These are phyloP conservation scores for Tausonia pullulans DNA, from an alignment of 1,284 basidiomycete species.

Conservation along the genomic window DNA sequence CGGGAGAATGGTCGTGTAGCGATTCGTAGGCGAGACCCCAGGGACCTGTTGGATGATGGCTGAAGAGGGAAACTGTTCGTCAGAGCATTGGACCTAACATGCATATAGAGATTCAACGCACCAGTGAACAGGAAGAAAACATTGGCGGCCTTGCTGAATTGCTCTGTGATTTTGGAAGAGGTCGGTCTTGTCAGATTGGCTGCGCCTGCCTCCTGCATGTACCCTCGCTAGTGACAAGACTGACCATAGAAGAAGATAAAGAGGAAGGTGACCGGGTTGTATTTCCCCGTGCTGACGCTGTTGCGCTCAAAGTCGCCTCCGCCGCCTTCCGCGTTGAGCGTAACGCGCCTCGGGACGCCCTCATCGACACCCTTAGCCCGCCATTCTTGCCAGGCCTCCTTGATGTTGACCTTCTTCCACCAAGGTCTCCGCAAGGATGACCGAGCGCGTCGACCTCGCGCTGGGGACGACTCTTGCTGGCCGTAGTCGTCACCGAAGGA, in stretches of 20 bases:
- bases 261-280: constrained; percentile 76
- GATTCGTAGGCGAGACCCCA: constrained; percentile 90
- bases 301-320: constrained; percentile 60
- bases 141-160: constrained; percentile 98
- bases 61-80: constrained; percentile 5
- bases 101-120: constrained; percentile 17
- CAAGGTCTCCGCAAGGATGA: constrained; percentile 17
- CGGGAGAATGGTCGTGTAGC: constrained; percentile 90
- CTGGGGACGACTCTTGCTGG: constrained; percentile 17
- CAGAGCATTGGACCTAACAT: not conserved
- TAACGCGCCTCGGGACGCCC: constrained; percentile 40
- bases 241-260: constrained; percentile 87
- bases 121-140: constrained; percentile 94
- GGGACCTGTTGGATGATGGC: constrained; percentile 98
- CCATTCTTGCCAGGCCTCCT: not conserved
- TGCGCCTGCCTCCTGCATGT: not conserved
- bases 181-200: not conserved
- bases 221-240: constrained; percentile 24
- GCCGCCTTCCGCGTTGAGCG: constrained; percentile 51
- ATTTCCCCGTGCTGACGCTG: constrained; percentile 90
- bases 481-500: not conserved
- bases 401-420: constrained; percentile 22
- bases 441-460: constrained; percentile 12
- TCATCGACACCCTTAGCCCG: constrained; percentile 22
- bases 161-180: constrained; percentile 48